phyloP scores from a whole-genome alignment of 1,284 basidiomycete genomes.

The Tilletia caries region DNA sequence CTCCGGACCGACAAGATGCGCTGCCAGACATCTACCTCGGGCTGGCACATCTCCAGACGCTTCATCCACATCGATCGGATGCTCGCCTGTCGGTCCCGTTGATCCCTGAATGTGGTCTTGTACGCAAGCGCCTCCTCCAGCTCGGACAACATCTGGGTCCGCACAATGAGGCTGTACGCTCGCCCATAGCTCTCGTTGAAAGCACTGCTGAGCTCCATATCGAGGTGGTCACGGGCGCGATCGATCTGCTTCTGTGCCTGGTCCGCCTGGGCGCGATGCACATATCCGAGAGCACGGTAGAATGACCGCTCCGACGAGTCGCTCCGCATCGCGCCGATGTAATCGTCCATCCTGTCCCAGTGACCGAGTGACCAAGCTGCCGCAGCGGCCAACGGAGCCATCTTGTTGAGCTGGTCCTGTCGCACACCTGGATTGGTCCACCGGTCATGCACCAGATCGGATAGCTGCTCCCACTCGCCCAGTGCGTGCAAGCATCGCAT shows the following conservation, averaged over 20 bases:
- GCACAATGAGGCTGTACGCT: constrained; percentile 89
- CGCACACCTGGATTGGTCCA: constrained; percentile 71
- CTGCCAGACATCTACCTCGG: constrained; percentile 99
- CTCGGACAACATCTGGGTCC: constrained; percentile 97
- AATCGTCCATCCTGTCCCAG: constrained; percentile 98
- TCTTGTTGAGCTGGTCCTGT: constrained; percentile 80
- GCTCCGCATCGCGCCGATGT: constrained; percentile 86
- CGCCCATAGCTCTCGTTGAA: constrained; percentile 94
- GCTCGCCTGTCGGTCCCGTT: constrained; percentile 69
- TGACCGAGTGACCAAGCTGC: constrained; percentile 95
- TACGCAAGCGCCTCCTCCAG: constrained; percentile 96
- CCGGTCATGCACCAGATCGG: constrained; percentile 79
- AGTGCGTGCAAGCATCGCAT: constrained; percentile 96
- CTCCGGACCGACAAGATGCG: constrained; percentile 95
- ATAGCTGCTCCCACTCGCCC: constrained; percentile 94
- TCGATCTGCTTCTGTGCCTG: constrained; percentile 87
- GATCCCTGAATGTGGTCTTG: constrained; percentile 67
- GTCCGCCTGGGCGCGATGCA: constrained; percentile 92
- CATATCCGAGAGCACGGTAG: constrained; percentile 90
- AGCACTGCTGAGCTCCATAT: constrained; percentile 85
- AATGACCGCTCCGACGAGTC: constrained; percentile 94
- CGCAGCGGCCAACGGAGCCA: constrained; percentile 93
- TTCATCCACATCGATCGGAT: constrained; percentile 47
- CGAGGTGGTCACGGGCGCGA: constrained; percentile 88
- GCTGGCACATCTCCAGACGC: constrained; percentile 90